Evolutionary conservation across 2,329 filamentous ascomycete species (phyloP).

Genomic region (Mycogone perniciosa): DNA sequence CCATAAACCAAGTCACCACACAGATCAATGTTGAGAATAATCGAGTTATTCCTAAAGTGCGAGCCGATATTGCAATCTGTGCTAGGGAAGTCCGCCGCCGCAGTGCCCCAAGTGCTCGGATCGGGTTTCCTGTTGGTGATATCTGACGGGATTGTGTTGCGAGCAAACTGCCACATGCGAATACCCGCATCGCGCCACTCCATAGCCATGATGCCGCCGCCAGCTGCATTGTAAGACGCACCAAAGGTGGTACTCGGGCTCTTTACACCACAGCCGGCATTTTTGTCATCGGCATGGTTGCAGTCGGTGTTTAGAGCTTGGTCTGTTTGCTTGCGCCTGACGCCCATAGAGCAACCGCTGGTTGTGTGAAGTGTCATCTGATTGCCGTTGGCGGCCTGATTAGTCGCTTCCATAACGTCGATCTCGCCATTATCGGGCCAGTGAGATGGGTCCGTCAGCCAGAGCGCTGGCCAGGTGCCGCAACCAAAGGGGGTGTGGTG

Average conservation of each 20-base stretch:
- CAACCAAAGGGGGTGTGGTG: constrained; percentile 58
- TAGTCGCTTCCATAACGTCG: constrained; percentile 55
- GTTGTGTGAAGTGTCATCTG: constrained; percentile 55
- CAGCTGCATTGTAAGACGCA: constrained; percentile 42
- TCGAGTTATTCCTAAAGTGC: constrained; percentile 60
- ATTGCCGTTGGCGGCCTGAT: constrained; percentile 48
- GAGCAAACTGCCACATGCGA: constrained; percentile 55
- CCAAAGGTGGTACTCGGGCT: constrained; percentile 42
- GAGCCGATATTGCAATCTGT: constrained; percentile 53
- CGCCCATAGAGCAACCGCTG: constrained; percentile 44
- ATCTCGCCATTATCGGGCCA: constrained; percentile 62
- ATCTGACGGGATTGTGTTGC: constrained; percentile 43
- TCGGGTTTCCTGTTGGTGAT: constrained; percentile 48
- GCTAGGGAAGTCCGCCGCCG: constrained; percentile 58
- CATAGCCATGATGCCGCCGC: constrained; percentile 55
- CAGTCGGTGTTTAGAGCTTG: constrained; percentile 38
- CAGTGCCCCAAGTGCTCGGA: constrained; percentile 55
- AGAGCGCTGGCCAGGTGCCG: constrained; percentile 59
- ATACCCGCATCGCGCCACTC: constrained; percentile 57
- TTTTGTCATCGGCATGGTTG: constrained; percentile 42
- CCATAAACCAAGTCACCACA: constrained; percentile 52
- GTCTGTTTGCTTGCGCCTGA: constrained; percentile 49
- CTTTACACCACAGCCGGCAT: constrained; percentile 52
- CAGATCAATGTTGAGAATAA: constrained; percentile 60
- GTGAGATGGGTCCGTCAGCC: constrained; percentile 54